These are phyloP conservation scores for Pestalotiopsis sp. DNA, from an alignment of 2,329 filamentous ascomycete genomes.

Conservation along the genomic window DNA sequence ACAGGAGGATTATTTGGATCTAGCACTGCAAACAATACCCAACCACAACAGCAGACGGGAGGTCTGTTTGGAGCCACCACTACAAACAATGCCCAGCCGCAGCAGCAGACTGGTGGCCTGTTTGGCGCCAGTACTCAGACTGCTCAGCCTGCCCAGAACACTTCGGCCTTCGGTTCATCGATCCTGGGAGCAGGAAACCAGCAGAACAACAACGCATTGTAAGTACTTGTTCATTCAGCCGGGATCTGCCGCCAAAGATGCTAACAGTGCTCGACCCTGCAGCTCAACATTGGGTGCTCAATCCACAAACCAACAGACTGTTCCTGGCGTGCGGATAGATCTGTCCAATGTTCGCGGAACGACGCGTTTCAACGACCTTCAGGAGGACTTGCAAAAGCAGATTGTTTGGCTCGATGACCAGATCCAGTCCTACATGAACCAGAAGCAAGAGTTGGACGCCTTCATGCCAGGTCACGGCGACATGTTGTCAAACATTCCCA, in stretches of 20 bases:
- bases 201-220: conserved; percentile 30
- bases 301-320: conserved; percentile 50
- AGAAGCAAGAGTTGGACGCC: conserved; percentile 74
- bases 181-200: neutral
- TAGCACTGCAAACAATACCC: conserved; percentile 16
- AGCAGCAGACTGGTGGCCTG: conserved; percentile 4
- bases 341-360: conserved; percentile 77
- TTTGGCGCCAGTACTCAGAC: conserved; percentile 10
- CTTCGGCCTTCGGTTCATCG: conserved; percentile 4
- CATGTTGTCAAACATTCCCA: conserved; percentile 49
- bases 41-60: conserved; percentile 8
- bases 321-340: conserved; percentile 77
- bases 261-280: neutral
- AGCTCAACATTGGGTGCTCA: conserved; percentile 36
- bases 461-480: conserved; percentile 60
- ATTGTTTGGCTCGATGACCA: conserved; percentile 77
- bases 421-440: conserved; percentile 77
- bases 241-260: neutral
- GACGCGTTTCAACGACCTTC: conserved; percentile 88
- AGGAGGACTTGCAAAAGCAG: conserved; percentile 75
- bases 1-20: conserved; percentile 18
- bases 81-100: conserved; percentile 14
- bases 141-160: neutral
- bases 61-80: conserved; percentile 13
- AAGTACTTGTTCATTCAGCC: conserved; percentile 14